Percentiles rank a stretch among this genome's conserved stretches.
These are phyloP conservation scores for Grosmannia huntii DNA, from an alignment of 2,329 filamentous ascomycete genomes.

Conservation along the genomic window DNA sequence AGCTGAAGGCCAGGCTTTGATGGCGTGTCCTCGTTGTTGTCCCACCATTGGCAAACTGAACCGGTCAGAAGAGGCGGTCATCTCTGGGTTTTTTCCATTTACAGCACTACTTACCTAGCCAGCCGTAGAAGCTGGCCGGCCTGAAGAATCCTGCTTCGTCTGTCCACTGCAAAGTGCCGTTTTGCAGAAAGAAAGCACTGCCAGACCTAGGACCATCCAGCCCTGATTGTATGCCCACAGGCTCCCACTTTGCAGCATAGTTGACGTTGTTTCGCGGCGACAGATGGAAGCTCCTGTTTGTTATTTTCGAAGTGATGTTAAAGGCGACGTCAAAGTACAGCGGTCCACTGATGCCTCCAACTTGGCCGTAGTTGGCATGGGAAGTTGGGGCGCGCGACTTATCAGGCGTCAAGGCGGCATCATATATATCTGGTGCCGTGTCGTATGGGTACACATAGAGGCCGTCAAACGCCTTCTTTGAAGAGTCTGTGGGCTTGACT, in stretches of 20 bases:
- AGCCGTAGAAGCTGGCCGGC: conserved; percentile 3
- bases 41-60: conserved; percentile 4
- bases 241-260: conserved; percentile 2
- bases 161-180: conserved; percentile 5
- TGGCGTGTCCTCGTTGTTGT: not conserved
- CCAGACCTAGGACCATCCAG: not conserved
- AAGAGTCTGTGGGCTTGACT: not conserved
- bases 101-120: conserved; percentile 3
- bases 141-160: not conserved
- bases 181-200: conserved; percentile 6
- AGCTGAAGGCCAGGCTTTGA: conserved; percentile 3
- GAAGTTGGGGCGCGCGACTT: not conserved
- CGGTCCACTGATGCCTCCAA: not conserved
- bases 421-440: conserved; percentile 6
- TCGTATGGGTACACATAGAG: conserved; percentile 8
- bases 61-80: not conserved
- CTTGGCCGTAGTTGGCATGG: not conserved
- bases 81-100: too few species aligned
- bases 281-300: not conserved
- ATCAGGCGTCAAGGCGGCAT: conserved; percentile 5
- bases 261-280: not conserved
- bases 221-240: conserved; percentile 4
- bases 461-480: not conserved
- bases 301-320: not conserved
- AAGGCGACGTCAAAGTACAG: not conserved